Conservation (phyloP, 495 filamentous ascomycete species). For the Podospora didyma region DNA sequence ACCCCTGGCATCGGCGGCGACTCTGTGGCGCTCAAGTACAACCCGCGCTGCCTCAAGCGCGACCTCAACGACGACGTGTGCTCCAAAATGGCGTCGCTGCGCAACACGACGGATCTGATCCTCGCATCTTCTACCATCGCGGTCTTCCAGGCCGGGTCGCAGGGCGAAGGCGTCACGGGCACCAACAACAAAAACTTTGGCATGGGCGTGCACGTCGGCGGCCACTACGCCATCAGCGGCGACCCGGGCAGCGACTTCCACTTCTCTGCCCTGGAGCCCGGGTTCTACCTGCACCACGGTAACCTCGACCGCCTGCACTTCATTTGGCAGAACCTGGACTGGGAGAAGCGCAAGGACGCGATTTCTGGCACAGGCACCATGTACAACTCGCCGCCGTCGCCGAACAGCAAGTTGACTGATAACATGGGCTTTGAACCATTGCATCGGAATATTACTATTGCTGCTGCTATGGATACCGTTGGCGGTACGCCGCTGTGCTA, state of each 20-base stretch:
- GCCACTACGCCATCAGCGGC: conserved; percentile 34
- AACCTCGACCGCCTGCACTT: conserved; percentile 68
- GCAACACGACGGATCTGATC: conserved; percentile 35
- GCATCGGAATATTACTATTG: conserved; percentile 10
- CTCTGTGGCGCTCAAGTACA: conserved; percentile 29
- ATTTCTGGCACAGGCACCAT: conserved; percentile 41
- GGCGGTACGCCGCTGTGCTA: conserved; percentile 22
- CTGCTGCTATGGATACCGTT: conserved; percentile 16
- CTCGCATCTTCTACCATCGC: conserved; percentile 24
- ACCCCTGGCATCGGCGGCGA: too few relatives aligned
- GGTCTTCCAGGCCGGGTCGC: conserved; percentile 36
- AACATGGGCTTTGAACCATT: conserved; percentile 20
- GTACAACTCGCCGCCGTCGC: conserved; percentile 35
- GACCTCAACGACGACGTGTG: conserved; percentile 36
- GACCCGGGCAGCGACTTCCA: conserved; percentile 52
- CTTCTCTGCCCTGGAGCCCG: conserved; percentile 61
- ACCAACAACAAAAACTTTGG: conserved; percentile 24
- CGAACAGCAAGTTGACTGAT: conserved; percentile 21
- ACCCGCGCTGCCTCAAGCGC: conserved; percentile 41
- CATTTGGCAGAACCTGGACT: conserved; percentile 61
- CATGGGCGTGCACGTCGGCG: conserved; percentile 35
- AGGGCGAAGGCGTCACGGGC: conserved; percentile 35
- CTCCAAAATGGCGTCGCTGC: conserved; percentile 27
- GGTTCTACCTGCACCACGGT: conserved; percentile 67
- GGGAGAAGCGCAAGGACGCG: conserved; percentile 35